Base-by-base conservation (phyloP, 2,329 filamentous ascomycete genomes). In the Byssoonygena ceratinophila region DNA sequence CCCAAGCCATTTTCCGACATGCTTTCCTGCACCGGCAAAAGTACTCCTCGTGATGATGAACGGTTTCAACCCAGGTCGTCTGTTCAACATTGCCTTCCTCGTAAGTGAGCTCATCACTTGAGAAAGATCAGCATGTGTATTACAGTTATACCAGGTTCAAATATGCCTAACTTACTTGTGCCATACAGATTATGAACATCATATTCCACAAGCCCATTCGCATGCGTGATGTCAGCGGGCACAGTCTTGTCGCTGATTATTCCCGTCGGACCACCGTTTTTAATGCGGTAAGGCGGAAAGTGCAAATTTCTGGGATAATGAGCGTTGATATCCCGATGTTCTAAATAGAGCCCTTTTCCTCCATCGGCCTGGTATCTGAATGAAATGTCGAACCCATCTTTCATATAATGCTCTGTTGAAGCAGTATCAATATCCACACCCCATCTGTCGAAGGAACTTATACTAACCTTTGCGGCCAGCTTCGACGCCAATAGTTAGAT, bases 1-100 rank as follows among this genome's bases (percentile, higher is more conserved):
- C 31, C 84, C 85, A 27, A 86, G 85, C 87, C 87, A 94, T 67
- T 92, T 87, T 1, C 85, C 87, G 1, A 85, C 83, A 71, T 78
- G 84, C 64, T 80, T 81, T 1, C 88, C 87, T 0, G 80, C 80
- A 2, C 87, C 87, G 8, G 85, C 77, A 62, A 91, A 92, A 1
- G 87, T 92, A 36, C 83, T 87, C 14, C 88, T 82, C 0, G 84
- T 85, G 61, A 94, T 88, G 63, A 94, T 85, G 68, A 94, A 87
- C 0, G 88, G 88, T n/a, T 20, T 46, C n/a, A 46, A 11, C n/a
- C 27, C n/a, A 1, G 43, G 43, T 34, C 43, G 43, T 20, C 43
- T 46, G 27, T 12, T n/a, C 27, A 46, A n/a, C 43, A 46, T 46
- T 34, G 43, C 43, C 16, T 7, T 20, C 2, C 43, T 25, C 12